phyloP scores from a whole-genome alignment of 225 moss, liverwort and hornwort species.

The Antitrichia curtipendula region DNA sequence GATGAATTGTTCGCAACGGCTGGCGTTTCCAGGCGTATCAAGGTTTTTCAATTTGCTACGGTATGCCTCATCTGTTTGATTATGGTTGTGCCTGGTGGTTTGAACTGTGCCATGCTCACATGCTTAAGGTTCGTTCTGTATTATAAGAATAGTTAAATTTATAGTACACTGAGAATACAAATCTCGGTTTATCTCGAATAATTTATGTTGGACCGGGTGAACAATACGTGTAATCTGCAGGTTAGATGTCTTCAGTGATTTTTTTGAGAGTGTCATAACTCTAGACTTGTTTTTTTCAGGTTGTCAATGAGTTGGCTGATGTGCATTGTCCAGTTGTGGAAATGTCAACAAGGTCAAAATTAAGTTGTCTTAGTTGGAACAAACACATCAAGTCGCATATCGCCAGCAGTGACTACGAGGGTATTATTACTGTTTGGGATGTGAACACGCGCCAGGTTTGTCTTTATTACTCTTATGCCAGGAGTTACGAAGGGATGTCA shows the following conservation, averaged over 20 bases:
- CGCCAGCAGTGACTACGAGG: slow-evolving; percentile 99
- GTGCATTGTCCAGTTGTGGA: slow-evolving; percentile 93
- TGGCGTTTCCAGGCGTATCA: slow-evolving; percentile 92
- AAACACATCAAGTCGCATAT: slow-evolving; percentile 91
- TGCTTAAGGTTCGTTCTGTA: background rate
- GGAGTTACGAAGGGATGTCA: background rate
- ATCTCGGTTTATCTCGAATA: background rate
- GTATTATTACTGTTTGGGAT: slow-evolving; percentile 98
- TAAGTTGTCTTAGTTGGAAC: slow-evolving; percentile 97
- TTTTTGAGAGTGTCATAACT: background rate
- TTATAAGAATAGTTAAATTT: background rate
- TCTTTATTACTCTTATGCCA: background rate
- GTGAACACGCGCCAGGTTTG: slow-evolving; percentile 80
- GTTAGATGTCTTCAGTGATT: background rate
- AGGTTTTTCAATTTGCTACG: slow-evolving; percentile 89
- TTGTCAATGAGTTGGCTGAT: slow-evolving; percentile 92
- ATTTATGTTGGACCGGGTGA: background rate
- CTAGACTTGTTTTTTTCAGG: slow-evolving; percentile 34
- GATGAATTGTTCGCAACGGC: slow-evolving; percentile 98
- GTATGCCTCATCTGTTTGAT: slow-evolving; percentile 13
- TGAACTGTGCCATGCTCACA: background rate
- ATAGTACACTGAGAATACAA: background rate
- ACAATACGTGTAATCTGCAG: background rate
- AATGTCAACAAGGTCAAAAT: slow-evolving; percentile 86
- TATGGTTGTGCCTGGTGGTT: background rate